These are phyloP conservation scores for Diatrype stigma DNA, from an alignment of 2,329 filamentous ascomycete genomes.

Conservation along the genomic window DNA sequence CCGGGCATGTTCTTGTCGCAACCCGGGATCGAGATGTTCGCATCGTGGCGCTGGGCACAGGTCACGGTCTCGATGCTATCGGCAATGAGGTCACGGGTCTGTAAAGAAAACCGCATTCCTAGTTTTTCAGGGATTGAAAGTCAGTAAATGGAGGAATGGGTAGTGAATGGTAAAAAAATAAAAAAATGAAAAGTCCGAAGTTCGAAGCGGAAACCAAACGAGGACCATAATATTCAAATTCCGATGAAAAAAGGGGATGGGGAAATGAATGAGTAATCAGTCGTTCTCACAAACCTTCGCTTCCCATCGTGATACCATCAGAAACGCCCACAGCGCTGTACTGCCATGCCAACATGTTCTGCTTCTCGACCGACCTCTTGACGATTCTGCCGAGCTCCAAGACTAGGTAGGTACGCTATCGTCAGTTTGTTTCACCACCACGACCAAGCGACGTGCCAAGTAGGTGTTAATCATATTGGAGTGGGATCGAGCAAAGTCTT, in stretches of 20 bases:
- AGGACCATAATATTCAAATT: too few species aligned
- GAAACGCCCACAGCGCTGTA: conserved; percentile 88
- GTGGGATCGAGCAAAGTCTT: too few species aligned
- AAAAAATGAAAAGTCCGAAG: too few species aligned
- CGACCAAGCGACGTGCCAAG: too few species aligned
- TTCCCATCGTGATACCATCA: conserved; percentile 93
- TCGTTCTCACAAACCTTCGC: conserved; percentile 64
- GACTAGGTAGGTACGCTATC: conserved; percentile 44
- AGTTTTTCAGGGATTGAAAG: too few species aligned
- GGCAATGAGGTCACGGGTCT: conserved; percentile 87
- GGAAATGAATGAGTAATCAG: too few species aligned
- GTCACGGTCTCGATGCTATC: conserved; percentile 93
- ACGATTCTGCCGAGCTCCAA: conserved; percentile 83
- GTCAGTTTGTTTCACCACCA: not conserved
- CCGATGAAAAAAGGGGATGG: too few species aligned
- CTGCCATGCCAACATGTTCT: conserved; percentile 90
- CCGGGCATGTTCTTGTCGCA: conserved; percentile 99
- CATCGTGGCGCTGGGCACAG: conserved; percentile 87
- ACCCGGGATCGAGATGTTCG: conserved; percentile 86
- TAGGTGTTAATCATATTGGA: too few species aligned
- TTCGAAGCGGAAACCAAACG: too few species aligned
- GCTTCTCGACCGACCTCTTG: conserved; percentile 74
- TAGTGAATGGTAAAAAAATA: too few species aligned
- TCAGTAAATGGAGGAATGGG: too few species aligned
- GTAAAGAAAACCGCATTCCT: conserved; percentile 93